Base-by-base conservation (phyloP, 257 asterid genomes). In the Paulownia fortunei region DNA sequence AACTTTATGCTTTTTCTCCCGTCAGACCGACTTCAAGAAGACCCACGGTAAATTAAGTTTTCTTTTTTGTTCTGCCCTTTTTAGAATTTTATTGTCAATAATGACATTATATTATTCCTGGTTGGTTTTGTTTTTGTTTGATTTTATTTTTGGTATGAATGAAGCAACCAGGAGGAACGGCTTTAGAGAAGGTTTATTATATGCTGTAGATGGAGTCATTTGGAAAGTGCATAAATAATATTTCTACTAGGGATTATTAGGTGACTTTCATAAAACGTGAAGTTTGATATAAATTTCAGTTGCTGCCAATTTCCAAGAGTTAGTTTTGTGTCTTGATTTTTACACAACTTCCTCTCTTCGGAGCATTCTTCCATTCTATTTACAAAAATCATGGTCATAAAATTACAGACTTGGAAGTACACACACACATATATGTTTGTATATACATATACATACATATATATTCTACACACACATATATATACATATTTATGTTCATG, bases 1-100 rank as follows among this genome's bases (percentile, higher is more conserved):
- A 92, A 93, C 78, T 96, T 96, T 86, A 96, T 96, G 99, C 91
- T 96, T 76, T 85, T 96, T 84, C 97, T 96, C 27, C 99, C 99
- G 18, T 96, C 99, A 34, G 92, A 92, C 63, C 85, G 92, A 73
- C 92, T 90, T 73, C 89, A 87, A 89, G 96, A 92, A 87, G 96
- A 90, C 77, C 90, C 96, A 56, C 87, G 96, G 96, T 90, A 88
- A 79, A 58, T 69, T 75, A 41, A 59, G 65, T 37, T 73, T 49
- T 61, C 8, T 23, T 26, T 69, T 16, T 34, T 30, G 32, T 71
- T 32, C 30, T 44, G 24, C 16, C 39, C 16, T 71, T 81, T 63
- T 27, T 63, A 6, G 16, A 39, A 16, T 41, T 26, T 72, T 9
- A 3, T 54, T 13, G 7, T 27, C 23, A 56, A 24, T 23, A 8